A percentile compares a stretch with the other conserved stretches of the same genome.
Conservation (phyloP, 1,139 yeast genomes). For the Protomyces macrosporus region DNA sequence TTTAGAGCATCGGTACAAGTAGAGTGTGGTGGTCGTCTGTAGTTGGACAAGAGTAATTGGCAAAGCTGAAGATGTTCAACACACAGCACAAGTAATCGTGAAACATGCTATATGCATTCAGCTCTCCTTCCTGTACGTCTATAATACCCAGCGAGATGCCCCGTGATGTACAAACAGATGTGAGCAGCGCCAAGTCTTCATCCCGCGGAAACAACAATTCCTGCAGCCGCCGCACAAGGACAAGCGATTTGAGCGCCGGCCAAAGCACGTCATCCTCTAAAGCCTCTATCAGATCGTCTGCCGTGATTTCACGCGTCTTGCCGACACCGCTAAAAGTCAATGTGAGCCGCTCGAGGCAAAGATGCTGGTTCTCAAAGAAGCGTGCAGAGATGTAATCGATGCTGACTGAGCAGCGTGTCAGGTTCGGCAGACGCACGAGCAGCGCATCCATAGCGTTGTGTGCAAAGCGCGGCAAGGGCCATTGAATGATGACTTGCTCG, state of each 20-base stretch:
- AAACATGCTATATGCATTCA: neutral
- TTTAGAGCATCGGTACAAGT: too few species aligned
- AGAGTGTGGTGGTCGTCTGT: too few species aligned
- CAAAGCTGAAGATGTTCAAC: too few species aligned
- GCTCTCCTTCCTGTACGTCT: neutral
- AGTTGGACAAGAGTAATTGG: too few species aligned
- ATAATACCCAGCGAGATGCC: neutral
- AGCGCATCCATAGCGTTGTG: slow-evolving; percentile 12
- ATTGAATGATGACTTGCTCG: slow-evolving; percentile 1
- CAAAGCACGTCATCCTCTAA: slow-evolving; percentile 1
- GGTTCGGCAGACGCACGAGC: neutral
- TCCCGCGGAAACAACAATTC: neutral
- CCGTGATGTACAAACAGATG: neutral
- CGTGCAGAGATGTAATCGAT: slow-evolving; percentile 18
- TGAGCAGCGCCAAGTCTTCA: neutral
- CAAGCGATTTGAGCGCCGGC: neutral
- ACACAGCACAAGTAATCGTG: neutral
- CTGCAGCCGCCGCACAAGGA: neutral
- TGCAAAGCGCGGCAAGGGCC: slow-evolving; percentile 16
- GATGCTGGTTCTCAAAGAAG: slow-evolving; percentile 10
- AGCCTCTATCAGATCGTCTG: slow-evolving; percentile 14
- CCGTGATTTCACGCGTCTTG: slow-evolving; percentile 1
- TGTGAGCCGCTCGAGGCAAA: neutral
- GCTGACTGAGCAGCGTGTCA: slow-evolving; percentile 2
- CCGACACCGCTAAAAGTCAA: slow-evolving; percentile 15